Evolutionary conservation across 352 stramenopile species (phyloP).

Genomic region (Phytopythium aichiense): DNA sequence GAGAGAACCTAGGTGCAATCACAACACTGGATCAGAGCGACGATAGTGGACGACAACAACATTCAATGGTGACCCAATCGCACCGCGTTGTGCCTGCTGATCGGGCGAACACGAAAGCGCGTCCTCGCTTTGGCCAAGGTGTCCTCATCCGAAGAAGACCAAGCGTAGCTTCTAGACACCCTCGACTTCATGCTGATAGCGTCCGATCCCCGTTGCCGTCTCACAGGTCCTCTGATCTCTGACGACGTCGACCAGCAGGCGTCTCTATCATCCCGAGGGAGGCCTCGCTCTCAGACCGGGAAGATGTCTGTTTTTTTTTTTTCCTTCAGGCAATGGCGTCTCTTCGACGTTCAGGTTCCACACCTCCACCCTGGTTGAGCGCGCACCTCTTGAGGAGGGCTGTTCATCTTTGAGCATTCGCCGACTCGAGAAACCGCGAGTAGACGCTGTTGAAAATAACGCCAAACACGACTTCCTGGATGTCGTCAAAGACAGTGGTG

Average conservation of each 20-base stretch:
- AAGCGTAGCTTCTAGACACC: not conserved
- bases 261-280: not conserved
- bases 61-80: not conserved
- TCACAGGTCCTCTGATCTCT: not conserved
- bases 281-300: not conserved
- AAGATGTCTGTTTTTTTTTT: not conserved
- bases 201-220: not conserved
- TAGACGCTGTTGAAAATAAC: constrained; percentile 57
- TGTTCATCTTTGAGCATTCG: constrained; percentile 5
- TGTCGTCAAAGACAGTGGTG: constrained; percentile 43
- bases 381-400: not conserved
- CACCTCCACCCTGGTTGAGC: not conserved
- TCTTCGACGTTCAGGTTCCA: not conserved
- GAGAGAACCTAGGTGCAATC: not conserved
- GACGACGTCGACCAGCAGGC: not conserved
- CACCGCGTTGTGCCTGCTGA: not conserved
- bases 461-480: constrained; percentile 51
- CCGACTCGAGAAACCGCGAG: constrained; percentile 24
- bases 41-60: not conserved
- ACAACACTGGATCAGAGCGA: not conserved
- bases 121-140: not conserved
- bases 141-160: not conserved
- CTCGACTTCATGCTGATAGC: not conserved
- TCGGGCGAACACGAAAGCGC: not conserved
- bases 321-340: not conserved